Evolutionary conservation across 129 eudicot species (phyloP).

Genomic region (Centrapalus pauciflorus): DNA sequence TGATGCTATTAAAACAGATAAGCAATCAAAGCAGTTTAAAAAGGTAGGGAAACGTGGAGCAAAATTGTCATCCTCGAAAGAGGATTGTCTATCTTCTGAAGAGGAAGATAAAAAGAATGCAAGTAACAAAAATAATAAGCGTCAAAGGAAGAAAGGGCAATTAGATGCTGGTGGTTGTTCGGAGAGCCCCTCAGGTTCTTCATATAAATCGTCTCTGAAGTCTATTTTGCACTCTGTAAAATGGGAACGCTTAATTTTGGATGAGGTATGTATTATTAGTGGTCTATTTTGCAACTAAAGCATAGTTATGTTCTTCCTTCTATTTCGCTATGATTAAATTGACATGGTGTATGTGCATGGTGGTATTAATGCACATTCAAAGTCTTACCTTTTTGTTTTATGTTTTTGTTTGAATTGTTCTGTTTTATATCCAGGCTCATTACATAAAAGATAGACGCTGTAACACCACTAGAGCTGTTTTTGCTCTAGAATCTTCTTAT

Average conservation of each 20-base stretch:
- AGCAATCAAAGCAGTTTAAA: slow-evolving; percentile 73
- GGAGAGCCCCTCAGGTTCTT: slow-evolving; percentile 28
- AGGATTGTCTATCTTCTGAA: slow-evolving; percentile 13
- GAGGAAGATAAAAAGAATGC: slow-evolving; percentile 24
- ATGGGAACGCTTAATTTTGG: slow-evolving; percentile 81
- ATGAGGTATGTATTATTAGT: slow-evolving; percentile 52
- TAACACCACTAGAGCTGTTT: slow-evolving; percentile 85
- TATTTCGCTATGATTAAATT: background rate
- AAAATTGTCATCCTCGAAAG: slow-evolving; percentile 20
- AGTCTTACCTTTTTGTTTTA: background rate
- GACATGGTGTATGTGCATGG: too few species aligned
- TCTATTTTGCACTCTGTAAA: slow-evolving; percentile 72
- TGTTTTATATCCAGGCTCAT: slow-evolving; percentile 58
- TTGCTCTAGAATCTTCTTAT: slow-evolving; percentile 74
- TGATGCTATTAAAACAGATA: slow-evolving; percentile 54
- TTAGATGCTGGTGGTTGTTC: slow-evolving; percentile 15
- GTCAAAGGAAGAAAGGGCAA: slow-evolving; percentile 12
- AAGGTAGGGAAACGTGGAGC: slow-evolving; percentile 34
- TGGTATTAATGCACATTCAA: background rate
- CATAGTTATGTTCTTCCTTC: background rate
- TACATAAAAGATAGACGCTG: slow-evolving; percentile 81
- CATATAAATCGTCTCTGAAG: slow-evolving; percentile 22
- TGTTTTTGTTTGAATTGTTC: background rate
- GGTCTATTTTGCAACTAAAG: background rate
- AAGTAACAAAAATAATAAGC: slow-evolving; percentile 28